phyloP scores from a whole-genome alignment of 179 eudicot genomes.

The Kewa caespitosa region DNA sequence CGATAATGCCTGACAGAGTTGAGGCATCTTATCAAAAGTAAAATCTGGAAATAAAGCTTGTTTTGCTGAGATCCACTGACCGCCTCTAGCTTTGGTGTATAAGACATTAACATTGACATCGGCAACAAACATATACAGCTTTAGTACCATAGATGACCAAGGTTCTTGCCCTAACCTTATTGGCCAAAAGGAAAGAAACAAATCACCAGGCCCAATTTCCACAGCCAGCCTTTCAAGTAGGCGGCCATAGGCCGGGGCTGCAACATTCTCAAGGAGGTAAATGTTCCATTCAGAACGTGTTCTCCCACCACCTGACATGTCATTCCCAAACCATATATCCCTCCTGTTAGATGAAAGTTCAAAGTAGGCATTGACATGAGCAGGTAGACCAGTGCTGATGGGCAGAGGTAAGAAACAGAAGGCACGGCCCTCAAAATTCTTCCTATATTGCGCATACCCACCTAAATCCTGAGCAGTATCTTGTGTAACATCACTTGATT shows the following conservation, averaged over 20 bases:
- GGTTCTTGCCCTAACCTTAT: conserved; percentile 64
- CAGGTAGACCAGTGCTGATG: conserved; percentile 85
- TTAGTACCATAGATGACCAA: conserved; percentile 88
- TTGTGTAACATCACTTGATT: conserved; percentile 31
- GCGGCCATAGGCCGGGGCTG: conserved; percentile 95
- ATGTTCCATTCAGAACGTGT: conserved; percentile 97
- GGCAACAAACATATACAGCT: conserved; percentile 74
- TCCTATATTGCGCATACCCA: conserved; percentile 29
- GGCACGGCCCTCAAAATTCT: conserved; percentile 89
- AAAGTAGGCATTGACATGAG: conserved; percentile 92
- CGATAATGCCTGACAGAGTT: conserved; percentile 77
- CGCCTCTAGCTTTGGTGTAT: conserved; percentile 89
- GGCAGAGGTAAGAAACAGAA: conserved; percentile 98
- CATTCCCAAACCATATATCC: conserved; percentile 99
- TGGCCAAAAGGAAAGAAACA: conserved; percentile 92
- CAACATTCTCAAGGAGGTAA: conserved; percentile 89
- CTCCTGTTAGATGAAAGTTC: conserved; percentile 97
- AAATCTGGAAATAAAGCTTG: conserved; percentile 93
- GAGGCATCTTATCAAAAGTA: conserved; percentile 61
- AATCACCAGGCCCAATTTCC: conserved; percentile 80
- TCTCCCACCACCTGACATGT: conserved; percentile 99
- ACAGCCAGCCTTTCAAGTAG: conserved; percentile 81
- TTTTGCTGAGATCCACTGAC: conserved; percentile 94
- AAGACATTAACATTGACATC: conserved; percentile 79
- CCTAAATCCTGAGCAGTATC: conserved; percentile 35